Evolutionary conservation across 23 red algal species (phyloP).

Genomic region (Gracilaria gracilis): DNA sequence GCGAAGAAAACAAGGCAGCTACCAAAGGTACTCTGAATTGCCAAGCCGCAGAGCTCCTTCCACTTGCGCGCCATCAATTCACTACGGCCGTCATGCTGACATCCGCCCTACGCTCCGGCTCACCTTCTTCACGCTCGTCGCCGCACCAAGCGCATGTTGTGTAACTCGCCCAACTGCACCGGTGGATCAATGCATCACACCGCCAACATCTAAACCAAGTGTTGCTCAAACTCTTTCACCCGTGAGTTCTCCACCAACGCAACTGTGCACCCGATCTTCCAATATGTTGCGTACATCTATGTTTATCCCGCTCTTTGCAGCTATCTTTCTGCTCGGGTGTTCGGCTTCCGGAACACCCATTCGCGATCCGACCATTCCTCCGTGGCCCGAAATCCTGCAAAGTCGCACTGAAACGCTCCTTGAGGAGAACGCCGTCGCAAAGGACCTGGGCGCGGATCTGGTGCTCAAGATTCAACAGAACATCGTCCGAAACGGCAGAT

Average conservation of each 20-base stretch:
- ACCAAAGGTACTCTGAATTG: neutral
- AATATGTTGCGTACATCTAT: neutral
- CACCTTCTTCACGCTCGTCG: neutral
- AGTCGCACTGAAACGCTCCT: neutral
- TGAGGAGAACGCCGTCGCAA: neutral
- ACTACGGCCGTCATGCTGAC: neutral
- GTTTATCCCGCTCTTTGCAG: neutral
- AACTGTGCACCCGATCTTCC: neutral
- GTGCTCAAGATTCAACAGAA: slow-evolving; percentile 33
- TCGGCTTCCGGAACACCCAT: neutral
- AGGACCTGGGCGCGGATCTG: slow-evolving; percentile 9
- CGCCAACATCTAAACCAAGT: neutral
- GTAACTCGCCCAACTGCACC: neutral
- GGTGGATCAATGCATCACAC: neutral
- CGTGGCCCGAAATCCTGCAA: neutral
- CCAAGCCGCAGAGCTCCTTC: neutral
- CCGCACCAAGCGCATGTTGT: neutral
- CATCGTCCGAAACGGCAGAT: slow-evolving; percentile 19
- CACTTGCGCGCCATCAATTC: neutral
- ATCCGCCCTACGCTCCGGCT: neutral
- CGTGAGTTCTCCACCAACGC: neutral
- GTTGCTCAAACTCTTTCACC: neutral
- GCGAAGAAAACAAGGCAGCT: neutral
- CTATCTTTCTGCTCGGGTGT: neutral
- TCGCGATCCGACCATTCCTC: neutral